Evolutionary conservation across 2,329 filamentous ascomycete genomes (phyloP).

Genomic region (Pseudocercospora pini-densiflorae): DNA sequence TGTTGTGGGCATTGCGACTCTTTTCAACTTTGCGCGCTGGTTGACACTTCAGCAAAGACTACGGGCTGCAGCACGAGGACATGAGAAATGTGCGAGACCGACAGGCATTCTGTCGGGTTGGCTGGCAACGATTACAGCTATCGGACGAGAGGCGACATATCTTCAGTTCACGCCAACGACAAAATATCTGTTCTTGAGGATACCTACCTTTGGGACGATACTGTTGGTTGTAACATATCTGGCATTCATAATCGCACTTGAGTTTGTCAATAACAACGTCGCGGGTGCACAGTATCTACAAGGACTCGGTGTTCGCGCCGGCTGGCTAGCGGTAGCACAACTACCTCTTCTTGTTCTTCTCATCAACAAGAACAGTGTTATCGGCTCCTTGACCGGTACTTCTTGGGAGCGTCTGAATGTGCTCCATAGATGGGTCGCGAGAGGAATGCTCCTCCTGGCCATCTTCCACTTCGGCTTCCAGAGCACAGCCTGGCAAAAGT

Average conservation of each 20-base stretch:
- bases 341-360: constrained; percentile 46
- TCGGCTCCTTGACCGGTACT: constrained; percentile 37
- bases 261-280: constrained; percentile 34
- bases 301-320: constrained; percentile 40
- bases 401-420: constrained; percentile 43
- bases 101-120: constrained; percentile 34
- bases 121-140: constrained; percentile 40
- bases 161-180: constrained; percentile 37
- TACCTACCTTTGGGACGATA: constrained; percentile 34
- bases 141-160: constrained; percentile 42
- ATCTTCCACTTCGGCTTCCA: constrained; percentile 39
- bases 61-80: constrained; percentile 41
- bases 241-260: constrained; percentile 35
- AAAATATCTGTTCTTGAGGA: constrained; percentile 26
- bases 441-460: constrained; percentile 37
- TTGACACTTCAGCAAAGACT: constrained; percentile 40
- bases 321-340: constrained; percentile 44
- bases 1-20: constrained; percentile 39
- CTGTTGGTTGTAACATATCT: constrained; percentile 32
- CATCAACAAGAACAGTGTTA: constrained; percentile 45
- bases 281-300: constrained; percentile 34
- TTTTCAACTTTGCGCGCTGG: constrained; percentile 39
- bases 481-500: constrained; percentile 32
- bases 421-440: constrained; percentile 44
- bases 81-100: constrained; percentile 38